Percentiles rank a stretch among this genome's conserved stretches.
These are phyloP conservation scores for Torulaspora delbrueckii DNA, from an alignment of 805 yeast species.

Conservation along the genomic window DNA sequence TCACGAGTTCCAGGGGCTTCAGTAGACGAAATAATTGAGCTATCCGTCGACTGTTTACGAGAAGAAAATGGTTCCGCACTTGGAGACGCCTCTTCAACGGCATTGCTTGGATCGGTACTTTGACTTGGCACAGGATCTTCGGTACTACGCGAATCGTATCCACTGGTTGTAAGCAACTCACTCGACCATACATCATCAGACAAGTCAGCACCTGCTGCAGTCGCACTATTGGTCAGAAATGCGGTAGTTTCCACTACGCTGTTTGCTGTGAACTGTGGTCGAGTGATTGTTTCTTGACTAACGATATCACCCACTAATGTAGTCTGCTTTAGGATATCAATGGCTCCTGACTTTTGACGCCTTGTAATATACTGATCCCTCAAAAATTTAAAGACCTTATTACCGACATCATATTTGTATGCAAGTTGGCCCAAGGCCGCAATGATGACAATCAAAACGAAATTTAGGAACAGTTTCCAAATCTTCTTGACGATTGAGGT, in stretches of 20 bases:
- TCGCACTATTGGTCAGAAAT: background rate
- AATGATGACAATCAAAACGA: constrained; percentile 24
- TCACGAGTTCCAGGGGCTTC: too few species aligned
- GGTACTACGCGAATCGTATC: background rate
- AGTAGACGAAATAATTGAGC: too few species aligned
- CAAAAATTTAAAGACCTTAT: constrained; percentile 16
- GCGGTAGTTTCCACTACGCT: constrained; percentile 6
- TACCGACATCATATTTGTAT: constrained; percentile 26
- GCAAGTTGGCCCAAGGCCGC: constrained; percentile 24
- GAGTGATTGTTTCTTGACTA: constrained; percentile 11
- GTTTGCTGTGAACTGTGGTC: constrained; percentile 10
- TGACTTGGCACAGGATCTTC: background rate
- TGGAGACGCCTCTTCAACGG: background rate
- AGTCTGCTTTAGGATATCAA: constrained; percentile 19
- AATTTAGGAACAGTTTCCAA: constrained; percentile 23
- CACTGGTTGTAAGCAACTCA: background rate
- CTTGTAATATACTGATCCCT: constrained; percentile 19
- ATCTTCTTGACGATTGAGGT: constrained; percentile 23
- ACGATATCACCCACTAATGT: constrained; percentile 23
- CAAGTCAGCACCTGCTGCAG: background rate
- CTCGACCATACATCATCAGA: constrained; percentile 1
- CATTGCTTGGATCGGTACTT: background rate
- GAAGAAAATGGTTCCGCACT: too few species aligned
- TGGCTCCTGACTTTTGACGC: constrained; percentile 14
- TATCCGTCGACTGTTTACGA: too few species aligned